phyloP scores from a whole-genome alignment of 345 rosid species.

The Gossypium australe region DNA sequence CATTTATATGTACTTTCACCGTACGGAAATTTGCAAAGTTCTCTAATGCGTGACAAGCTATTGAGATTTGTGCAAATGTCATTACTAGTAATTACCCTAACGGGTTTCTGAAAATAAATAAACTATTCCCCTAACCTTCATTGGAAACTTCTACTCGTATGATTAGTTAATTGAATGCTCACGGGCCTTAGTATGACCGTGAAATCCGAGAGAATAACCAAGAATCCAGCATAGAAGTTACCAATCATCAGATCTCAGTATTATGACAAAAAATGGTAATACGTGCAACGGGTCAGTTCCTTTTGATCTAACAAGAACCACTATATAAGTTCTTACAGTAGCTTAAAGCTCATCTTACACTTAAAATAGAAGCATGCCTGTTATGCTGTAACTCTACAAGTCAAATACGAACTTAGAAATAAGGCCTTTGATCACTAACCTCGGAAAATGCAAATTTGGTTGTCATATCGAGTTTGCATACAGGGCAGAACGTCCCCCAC shows the following conservation, averaged over 20 bases:
- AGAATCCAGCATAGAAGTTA: not conserved
- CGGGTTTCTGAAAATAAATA: not conserved
- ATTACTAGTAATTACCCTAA: not conserved
- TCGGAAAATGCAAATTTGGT: conserved; percentile 27
- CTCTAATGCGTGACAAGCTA: conserved; percentile 3
- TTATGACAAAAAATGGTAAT: not conserved
- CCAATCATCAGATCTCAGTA: not conserved
- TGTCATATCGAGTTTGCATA: conserved; percentile 70
- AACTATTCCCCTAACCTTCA: not conserved
- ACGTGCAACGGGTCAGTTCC: not conserved
- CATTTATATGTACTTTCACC: not conserved
- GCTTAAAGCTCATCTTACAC: not conserved
- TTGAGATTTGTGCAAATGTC: not conserved
- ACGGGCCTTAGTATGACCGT: not conserved
- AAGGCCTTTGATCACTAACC: conserved; percentile 28
- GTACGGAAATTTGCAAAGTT: not conserved
- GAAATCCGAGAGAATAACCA: not conserved
- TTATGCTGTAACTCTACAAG: not conserved
- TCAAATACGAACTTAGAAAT: conserved; percentile 1
- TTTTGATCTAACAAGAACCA: not conserved
- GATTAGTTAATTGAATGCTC: not conserved
- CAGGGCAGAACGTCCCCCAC: conserved; percentile 74
- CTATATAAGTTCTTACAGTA: not conserved
- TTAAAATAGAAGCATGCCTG: not conserved
- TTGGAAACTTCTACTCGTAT: not conserved